These are phyloP conservation scores for Cystofilobasidium capitatum DNA, from an alignment of 768 basidiomycete genomes.

Conservation along the genomic window DNA sequence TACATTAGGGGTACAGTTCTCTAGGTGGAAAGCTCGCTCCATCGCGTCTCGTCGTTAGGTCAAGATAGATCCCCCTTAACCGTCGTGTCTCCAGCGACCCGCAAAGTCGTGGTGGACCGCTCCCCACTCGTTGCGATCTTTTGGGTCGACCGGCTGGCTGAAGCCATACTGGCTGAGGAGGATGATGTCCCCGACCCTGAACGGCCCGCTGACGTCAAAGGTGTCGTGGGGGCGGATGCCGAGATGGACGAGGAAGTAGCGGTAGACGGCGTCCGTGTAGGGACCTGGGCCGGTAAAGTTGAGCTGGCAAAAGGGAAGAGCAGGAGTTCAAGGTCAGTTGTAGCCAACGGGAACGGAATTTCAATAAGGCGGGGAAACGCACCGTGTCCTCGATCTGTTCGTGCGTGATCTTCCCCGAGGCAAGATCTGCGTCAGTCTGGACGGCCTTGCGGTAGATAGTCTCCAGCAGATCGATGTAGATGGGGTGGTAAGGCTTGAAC, in stretches of 20 bases:
- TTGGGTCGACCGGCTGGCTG: not conserved
- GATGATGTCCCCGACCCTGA: not conserved
- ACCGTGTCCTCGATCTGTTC: not conserved
- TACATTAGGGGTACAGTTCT: too few relatives aligned
- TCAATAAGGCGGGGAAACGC: not conserved
- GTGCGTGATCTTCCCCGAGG: not conserved
- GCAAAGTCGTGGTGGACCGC: not conserved
- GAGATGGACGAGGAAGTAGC: conserved; percentile 3
- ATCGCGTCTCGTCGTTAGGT: too few relatives aligned
- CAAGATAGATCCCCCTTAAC: not conserved
- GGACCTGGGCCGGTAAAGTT: not conserved
- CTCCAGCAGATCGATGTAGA: conserved; percentile 1
- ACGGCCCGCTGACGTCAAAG: not conserved
- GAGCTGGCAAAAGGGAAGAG: not conserved
- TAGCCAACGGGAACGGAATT: not conserved
- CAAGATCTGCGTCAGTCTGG: not conserved
- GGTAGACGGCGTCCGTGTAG: not conserved
- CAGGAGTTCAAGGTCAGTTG: not conserved
- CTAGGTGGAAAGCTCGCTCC: too few relatives aligned
- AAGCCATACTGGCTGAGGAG: not conserved
- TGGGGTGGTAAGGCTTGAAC: not conserved
- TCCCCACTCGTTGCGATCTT: not conserved
- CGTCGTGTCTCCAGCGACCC: not conserved
- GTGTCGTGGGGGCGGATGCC: not conserved
- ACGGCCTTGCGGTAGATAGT: not conserved